A percentile compares a stretch with the other conserved stretches of the same genome.
Evolutionary conservation across 768 basidiomycete genomes (phyloP).

Genomic region (Terana coerulea): DNA sequence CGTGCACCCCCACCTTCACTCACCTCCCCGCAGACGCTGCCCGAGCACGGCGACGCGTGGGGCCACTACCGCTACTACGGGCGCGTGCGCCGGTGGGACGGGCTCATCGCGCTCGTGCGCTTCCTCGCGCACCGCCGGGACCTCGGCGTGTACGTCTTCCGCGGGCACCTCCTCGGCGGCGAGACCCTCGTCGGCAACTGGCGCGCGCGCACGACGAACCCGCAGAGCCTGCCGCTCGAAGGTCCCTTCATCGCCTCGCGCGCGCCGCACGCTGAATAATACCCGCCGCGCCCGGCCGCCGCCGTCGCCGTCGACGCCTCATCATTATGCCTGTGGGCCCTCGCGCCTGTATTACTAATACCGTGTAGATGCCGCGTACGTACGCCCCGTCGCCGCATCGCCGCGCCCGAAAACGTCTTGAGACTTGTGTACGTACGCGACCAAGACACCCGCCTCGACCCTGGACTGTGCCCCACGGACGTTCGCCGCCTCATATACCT

Average conservation of each 20-base stretch:
- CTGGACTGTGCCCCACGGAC: no score
- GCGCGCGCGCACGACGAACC: slow-evolving; percentile 46
- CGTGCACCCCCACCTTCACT: not conserved
- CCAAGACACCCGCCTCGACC: no score
- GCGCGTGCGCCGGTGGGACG: slow-evolving; percentile 35
- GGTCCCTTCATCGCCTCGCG: slow-evolving; percentile 58
- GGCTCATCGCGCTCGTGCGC: slow-evolving; percentile 34
- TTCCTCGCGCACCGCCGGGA: slow-evolving; percentile 14
- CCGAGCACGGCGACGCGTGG: slow-evolving; percentile 33
- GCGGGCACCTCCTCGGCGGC: slow-evolving; percentile 65
- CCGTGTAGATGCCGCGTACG: no score
- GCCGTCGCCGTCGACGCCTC: no score
- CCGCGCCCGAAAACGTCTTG: no score
- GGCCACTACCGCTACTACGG: slow-evolving; percentile 31
- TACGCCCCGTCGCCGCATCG: no score
- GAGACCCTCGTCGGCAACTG: slow-evolving; percentile 71
- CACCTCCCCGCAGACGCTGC: slow-evolving; percentile 40
- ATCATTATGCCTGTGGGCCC: no score
- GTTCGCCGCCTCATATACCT: no score
- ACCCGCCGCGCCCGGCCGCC: no score
- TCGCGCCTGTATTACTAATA: no score
- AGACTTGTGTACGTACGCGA: no score
- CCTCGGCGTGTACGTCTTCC: slow-evolving; percentile 44
- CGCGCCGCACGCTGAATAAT: not conserved
- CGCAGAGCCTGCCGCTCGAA: slow-evolving; percentile 52